These are phyloP conservation scores for Pueraria montana DNA, from an alignment of 306 rosid genomes.

Conservation along the genomic window DNA sequence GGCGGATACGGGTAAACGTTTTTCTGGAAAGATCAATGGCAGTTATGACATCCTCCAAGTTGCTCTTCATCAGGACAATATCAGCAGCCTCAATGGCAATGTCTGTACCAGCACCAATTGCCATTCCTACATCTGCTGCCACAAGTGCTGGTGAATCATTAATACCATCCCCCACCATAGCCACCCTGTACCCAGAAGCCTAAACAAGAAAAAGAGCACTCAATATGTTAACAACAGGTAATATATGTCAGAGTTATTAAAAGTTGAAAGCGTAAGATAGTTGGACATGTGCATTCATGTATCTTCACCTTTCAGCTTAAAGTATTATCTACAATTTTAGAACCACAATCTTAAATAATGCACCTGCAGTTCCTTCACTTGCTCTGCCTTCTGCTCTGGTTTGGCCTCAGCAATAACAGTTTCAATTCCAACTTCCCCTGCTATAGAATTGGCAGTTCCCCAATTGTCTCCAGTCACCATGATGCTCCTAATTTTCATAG, in stretches of 20 bases:
- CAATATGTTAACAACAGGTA: conserved; percentile 5
- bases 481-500: conserved; percentile 73
- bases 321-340: neutral
- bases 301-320: neutral
- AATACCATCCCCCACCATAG: conserved; percentile 92
- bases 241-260: neutral
- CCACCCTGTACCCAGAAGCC: conserved; percentile 66
- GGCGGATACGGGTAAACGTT: conserved; percentile 69
- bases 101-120: conserved; percentile 88
- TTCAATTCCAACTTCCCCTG: conserved; percentile 74
- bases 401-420: conserved; percentile 71
- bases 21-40: conserved; percentile 79
- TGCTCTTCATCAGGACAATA: conserved; percentile 83
- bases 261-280: too few species aligned
- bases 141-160: conserved; percentile 89
- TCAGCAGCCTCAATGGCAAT: conserved; percentile 92
- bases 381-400: conserved; percentile 72
- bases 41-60: conserved; percentile 80
- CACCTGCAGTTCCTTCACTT: conserved; percentile 78
- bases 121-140: conserved; percentile 89
- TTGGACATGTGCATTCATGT: too few species aligned
- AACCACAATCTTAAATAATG: neutral
- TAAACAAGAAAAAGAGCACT: conserved; percentile 27
- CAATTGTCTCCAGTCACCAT: conserved; percentile 86
- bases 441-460: conserved; percentile 89